Evolutionary conservation across 148 eudicot genomes (phyloP).

Genomic region (Diospyros kaki): DNA sequence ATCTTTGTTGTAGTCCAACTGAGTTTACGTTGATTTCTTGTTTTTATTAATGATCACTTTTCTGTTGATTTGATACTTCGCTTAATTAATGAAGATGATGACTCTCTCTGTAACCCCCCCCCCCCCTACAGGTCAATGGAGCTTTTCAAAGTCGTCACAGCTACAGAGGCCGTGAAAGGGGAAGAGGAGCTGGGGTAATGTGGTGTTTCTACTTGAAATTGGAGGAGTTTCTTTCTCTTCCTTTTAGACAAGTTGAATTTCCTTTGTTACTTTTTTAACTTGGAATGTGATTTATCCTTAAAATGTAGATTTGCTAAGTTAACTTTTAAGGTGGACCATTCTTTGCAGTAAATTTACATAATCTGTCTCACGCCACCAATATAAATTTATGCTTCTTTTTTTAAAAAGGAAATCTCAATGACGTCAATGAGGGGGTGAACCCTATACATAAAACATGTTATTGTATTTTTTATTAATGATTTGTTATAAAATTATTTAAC

Average conservation of each 20-base stretch:
- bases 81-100: neutral
- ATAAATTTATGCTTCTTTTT: no score
- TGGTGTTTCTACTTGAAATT: constrained; percentile 3
- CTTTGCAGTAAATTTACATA: neutral
- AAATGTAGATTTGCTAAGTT: no score
- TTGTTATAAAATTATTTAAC: no score
- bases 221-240: neutral
- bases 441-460: no score
- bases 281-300: no score
- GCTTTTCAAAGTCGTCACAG: constrained; percentile 42
- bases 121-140: constrained; percentile 50
- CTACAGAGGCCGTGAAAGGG: constrained; percentile 62
- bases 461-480: no score
- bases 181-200: constrained; percentile 79
- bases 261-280: no score
- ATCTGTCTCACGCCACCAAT: no score
- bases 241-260: neutral
- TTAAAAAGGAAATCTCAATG: no score
- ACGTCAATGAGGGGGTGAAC: no score
- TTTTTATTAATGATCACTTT: neutral
- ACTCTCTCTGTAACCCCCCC: neutral
- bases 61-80: neutral
- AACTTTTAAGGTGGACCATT: no score
- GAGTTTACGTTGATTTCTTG: neutral
- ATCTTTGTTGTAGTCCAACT: neutral